Base-by-base conservation (phyloP, 2,329 filamentous ascomycete species). In the Talaromyces sp. region DNA sequence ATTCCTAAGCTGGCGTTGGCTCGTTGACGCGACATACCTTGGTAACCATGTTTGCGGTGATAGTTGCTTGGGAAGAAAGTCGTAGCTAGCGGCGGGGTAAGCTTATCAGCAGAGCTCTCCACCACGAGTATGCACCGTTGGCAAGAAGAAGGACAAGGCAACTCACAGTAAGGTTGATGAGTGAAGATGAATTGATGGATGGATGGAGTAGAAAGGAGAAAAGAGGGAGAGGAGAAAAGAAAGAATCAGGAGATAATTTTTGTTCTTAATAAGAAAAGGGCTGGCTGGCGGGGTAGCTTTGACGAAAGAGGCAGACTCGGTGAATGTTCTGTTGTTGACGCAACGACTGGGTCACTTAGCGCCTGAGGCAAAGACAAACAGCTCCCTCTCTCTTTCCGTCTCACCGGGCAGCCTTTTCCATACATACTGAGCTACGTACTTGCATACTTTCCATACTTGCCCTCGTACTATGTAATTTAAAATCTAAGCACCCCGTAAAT, bases 1-100 rank as follows among this genome's bases (percentile, higher is more conserved):
- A 2, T n/a, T 50, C 25, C n/a, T 1, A 14, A 11, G 46, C 25
- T 37, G 16, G 48, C 1, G 48, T 52, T 37, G 50, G 21, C 9
- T 1, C 5, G 14, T 54, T 54, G 50, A 35, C 31, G 28, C 31
- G 50, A 37, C 35, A 48, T 73, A 74, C 71, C 73, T 75, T 72
- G 64, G 73, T 70, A 60, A 72, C 73, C 74, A 76, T 76, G 66
- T 70, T 76, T 69, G 69, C 67, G 66, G 66, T 68, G 64, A 54
- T 63, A 62, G 66, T 39, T 21, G 67, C 64, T 63, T 54, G n/a
- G 28, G 44, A 25, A 28, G 68, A 71, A n/a, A 70, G 67, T 66
- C 67, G 68, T 67, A 71, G 63, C 56, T 68, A 68, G 74, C 68
- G 74, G 72, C 67, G 42, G 60, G 67, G 54, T 54, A 25, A 42